Conservation (phyloP, 768 basidiomycete species). For the Boletus sensibilis region DNA sequence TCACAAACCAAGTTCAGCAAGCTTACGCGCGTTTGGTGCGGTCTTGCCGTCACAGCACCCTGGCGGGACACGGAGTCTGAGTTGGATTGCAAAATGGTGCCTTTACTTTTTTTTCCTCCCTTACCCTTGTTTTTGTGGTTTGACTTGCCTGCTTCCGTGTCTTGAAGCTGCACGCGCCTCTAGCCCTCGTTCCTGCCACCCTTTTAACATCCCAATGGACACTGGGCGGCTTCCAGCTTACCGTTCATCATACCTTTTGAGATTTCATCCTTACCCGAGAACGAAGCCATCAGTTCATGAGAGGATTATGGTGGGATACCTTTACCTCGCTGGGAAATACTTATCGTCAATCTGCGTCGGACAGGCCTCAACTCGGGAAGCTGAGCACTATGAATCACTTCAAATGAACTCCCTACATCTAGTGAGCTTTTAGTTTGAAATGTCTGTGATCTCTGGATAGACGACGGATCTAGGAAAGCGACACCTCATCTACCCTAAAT, state of each 20-base stretch:
- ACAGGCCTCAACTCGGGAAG: slow-evolving; percentile 12
- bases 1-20: slow-evolving; percentile 19
- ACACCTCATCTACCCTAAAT: background rate
- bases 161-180: background rate
- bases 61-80: slow-evolving; percentile 23
- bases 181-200: background rate
- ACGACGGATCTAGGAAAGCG: slow-evolving; percentile 12
- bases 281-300: slow-evolving; percentile 22
- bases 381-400: background rate
- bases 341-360: slow-evolving; percentile 1
- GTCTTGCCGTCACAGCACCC: slow-evolving; percentile 27
- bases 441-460: background rate
- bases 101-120: slow-evolving; percentile 1
- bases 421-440: slow-evolving; percentile 6
- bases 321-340: slow-evolving; percentile 7
- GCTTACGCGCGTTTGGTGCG: slow-evolving; percentile 24
- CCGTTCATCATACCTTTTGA: slow-evolving; percentile 28
- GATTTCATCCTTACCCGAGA: slow-evolving; percentile 33
- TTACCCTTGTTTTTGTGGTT: background rate
- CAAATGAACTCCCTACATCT: background rate
- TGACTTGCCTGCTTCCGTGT: slow-evolving; percentile 1
- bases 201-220: slow-evolving; percentile 17
- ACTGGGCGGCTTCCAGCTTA: slow-evolving; percentile 19
- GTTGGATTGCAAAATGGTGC: slow-evolving; percentile 19
- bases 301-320: slow-evolving; percentile 23